Conservation (phyloP, 116 monocot genomes). For the Posidonia oceanica region DNA sequence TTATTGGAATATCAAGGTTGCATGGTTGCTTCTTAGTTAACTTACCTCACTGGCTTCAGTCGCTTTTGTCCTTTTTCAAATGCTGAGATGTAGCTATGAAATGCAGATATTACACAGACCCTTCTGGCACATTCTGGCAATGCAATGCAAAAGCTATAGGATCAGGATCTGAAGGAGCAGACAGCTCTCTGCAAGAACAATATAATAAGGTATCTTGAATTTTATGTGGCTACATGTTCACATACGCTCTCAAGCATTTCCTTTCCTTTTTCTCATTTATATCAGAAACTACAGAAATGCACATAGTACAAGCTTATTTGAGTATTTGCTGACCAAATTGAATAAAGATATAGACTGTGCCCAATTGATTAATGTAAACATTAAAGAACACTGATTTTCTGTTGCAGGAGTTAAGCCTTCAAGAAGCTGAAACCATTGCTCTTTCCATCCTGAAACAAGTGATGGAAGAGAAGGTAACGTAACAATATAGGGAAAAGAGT, state of each 20-base stretch:
- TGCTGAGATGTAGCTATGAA: not conserved
- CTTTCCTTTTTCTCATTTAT: not conserved
- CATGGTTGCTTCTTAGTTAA: too few species aligned
- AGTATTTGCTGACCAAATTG: too few species aligned
- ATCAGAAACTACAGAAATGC: not conserved
- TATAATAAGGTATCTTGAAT: constrained; percentile 40
- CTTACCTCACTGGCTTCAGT: too few species aligned
- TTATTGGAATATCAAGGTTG: too few species aligned
- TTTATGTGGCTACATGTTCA: not conserved
- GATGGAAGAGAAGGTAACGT: constrained; percentile 88
- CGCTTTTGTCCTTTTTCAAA: too few species aligned
- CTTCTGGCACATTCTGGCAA: constrained; percentile 60
- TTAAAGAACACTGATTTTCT: not conserved
- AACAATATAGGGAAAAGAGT: not conserved
- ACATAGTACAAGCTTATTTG: not conserved
- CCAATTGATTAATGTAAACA: not conserved
- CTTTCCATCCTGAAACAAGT: constrained; percentile 91
- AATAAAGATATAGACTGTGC: not conserved
- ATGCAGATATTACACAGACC: constrained; percentile 43
- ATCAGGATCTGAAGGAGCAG: constrained; percentile 52
- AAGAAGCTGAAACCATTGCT: constrained; percentile 80
- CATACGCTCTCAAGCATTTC: not conserved
- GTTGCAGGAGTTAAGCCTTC: constrained; percentile 55
- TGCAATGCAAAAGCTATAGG: constrained; percentile 67
- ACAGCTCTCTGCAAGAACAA: constrained; percentile 48